Conservation (phyloP, 768 basidiomycete species). For the Phlebiopsis flavidoalba region DNA sequence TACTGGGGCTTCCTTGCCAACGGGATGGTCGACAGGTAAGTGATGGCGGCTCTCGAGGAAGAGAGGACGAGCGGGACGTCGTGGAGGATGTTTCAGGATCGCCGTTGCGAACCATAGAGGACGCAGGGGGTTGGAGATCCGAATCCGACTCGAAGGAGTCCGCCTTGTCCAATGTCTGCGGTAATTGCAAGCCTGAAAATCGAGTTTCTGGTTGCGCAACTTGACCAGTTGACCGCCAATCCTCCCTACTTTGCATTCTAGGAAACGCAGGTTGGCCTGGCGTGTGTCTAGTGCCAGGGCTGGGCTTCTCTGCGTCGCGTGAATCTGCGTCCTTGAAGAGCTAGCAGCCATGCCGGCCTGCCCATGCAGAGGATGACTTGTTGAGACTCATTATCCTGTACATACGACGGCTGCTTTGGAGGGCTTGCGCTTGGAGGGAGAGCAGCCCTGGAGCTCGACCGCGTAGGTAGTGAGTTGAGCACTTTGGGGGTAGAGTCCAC, state of each 20-base stretch:
- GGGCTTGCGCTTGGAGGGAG: background rate
- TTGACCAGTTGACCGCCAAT: background rate
- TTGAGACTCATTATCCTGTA: background rate
- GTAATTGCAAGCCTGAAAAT: background rate
- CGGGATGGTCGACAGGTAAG: background rate
- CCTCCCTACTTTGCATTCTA: background rate
- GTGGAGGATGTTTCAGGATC: slow-evolving; percentile 4
- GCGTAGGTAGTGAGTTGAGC: background rate
- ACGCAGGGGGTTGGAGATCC: background rate
- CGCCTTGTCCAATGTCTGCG: background rate
- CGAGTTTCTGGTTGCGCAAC: background rate
- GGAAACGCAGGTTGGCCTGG: background rate
- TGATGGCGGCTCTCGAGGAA: background rate
- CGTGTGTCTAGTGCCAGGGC: background rate
- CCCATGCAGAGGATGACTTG: background rate
- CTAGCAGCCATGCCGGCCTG: background rate
- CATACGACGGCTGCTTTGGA: background rate
- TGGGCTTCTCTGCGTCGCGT: background rate
- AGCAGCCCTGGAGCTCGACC: background rate
- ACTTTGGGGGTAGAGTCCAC: background rate
- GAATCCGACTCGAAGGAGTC: slow-evolving; percentile 5
- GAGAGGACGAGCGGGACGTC: background rate
- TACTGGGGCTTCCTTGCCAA: background rate
- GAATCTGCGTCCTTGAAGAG: background rate
- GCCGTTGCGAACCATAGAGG: slow-evolving; percentile 8